Evolutionary conservation across 768 basidiomycete genomes (phyloP).

Genomic region (Mycena belliarum): DNA sequence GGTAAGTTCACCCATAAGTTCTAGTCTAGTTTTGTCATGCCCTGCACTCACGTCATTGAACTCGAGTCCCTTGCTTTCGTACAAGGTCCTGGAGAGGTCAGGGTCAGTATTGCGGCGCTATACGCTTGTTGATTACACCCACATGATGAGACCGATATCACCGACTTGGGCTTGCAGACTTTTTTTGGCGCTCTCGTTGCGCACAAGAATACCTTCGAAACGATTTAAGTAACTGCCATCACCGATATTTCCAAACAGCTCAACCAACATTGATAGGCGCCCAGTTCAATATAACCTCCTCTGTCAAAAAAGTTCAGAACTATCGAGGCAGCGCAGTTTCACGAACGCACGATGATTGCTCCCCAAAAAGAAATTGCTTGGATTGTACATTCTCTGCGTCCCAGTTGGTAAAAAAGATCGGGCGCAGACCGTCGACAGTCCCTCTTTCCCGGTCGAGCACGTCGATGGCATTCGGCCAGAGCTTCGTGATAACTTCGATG

Average conservation of each 20-base stretch:
- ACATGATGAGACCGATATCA: slow-evolving; percentile 56
- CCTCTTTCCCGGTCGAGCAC: slow-evolving; percentile 55
- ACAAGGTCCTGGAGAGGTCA: slow-evolving; percentile 57
- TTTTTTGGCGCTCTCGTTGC: slow-evolving; percentile 53
- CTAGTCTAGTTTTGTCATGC: background rate
- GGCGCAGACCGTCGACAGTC: slow-evolving; percentile 52
- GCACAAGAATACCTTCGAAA: slow-evolving; percentile 66
- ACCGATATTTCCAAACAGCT: background rate
- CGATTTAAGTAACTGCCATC: background rate
- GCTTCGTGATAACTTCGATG: slow-evolving; percentile 56
- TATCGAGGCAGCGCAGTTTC: background rate
- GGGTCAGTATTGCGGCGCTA: no score
- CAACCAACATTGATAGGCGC: slow-evolving; percentile 61
- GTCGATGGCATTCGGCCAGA: slow-evolving; percentile 71
- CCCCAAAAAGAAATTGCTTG: slow-evolving; percentile 61
- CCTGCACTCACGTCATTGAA: slow-evolving; percentile 55
- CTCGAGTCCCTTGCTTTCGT: slow-evolving; percentile 67
- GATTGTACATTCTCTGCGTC: slow-evolving; percentile 44
- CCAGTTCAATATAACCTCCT: slow-evolving; percentile 54
- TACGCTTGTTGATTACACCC: background rate
- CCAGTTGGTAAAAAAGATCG: slow-evolving; percentile 57
- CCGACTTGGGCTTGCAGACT: slow-evolving; percentile 53
- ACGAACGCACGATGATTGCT: slow-evolving; percentile 37
- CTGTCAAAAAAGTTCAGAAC: slow-evolving; percentile 26
- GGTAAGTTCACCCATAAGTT: background rate